Base-by-base conservation (phyloP, 1,284 basidiomycete genomes). In the Coniferiporia sulphurascens region DNA sequence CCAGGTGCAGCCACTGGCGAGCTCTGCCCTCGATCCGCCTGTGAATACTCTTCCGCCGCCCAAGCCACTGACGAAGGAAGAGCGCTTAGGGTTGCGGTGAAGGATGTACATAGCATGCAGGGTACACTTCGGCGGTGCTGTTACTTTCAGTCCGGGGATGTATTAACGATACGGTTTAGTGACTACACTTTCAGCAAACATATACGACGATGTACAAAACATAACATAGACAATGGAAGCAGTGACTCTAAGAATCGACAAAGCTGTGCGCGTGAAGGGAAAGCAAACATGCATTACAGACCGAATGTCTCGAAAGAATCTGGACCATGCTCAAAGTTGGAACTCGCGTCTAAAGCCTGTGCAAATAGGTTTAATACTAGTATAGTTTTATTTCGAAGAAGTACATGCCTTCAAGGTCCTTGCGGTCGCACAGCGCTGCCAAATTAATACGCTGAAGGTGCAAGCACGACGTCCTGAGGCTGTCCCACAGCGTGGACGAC, bases 401-500 rank as follows among this genome's bases (percentile, higher is more conserved):
- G 41, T 67, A 62, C 78, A 58, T 65, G 90, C 90, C 84, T 65
- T 89, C 83, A n/a, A 93, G 73, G 70, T 93, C 85, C 62, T 78
- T 80, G 44, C 70, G 70, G 63, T 89, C 87, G 67, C 91, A 92
- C 44, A 89, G 72, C 5, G 78, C 75, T n/a, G 87, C 85, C 49
- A 93, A 73, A 69, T 94, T 89, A 2, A 81, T 71, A 55, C 89
- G 76, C 63, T 87, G 83, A 75, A 93, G 78, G 68, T 93, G 86
- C 66, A 92, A 69, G 68, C 89, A 91, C 52, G 87, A 85, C 55
- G 86, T 91, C 72, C 85, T 85, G 65, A 96, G 72, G 66, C 87
- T 91, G 51, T 91, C 89, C 94, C 94, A 96, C 41, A 97, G 74
- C 3, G 88, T 80, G 34, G 78, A 78, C 21, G 87, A 87, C 2